A percentile compares a stretch with the other conserved stretches of the same genome.
Evolutionary conservation across 225 moss, liverwort and hornwort species (phyloP).

Genomic region (Pleurozium schreberi): DNA sequence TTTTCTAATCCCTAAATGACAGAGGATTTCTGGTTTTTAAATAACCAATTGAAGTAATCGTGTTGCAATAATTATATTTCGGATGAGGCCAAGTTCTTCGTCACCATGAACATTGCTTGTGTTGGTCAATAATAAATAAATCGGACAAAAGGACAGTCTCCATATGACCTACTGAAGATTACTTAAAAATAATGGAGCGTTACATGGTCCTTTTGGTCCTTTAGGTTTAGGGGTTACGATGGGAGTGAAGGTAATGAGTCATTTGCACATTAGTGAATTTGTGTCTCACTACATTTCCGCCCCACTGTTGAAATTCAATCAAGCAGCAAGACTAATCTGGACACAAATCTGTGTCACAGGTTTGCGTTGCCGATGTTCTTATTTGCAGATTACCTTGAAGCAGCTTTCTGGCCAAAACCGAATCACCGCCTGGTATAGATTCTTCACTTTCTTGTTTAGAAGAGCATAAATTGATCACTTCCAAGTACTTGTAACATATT

Average conservation of each 20-base stretch:
- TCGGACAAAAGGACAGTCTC: neutral
- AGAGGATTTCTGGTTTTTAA: neutral
- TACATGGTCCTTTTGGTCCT: neutral
- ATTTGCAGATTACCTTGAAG: slow-evolving; percentile 42
- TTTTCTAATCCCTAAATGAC: neutral
- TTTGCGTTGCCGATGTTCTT: slow-evolving; percentile 44
- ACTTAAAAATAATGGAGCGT: neutral
- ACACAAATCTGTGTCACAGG: slow-evolving; percentile 11
- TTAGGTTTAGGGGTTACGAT: neutral
- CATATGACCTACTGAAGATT: neutral
- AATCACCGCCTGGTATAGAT: slow-evolving; percentile 10
- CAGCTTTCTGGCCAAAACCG: slow-evolving; percentile 30
- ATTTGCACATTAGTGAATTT: neutral
- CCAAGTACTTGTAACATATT: neutral
- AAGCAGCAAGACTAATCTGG: neutral
- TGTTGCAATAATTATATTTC: neutral
- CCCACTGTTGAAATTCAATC: neutral
- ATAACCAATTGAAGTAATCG: neutral
- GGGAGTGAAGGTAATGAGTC: neutral
- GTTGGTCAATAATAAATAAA: neutral
- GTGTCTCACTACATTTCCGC: neutral
- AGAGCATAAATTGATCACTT: neutral
- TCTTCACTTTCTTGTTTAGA: neutral
- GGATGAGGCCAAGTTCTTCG: too few relatives aligned
- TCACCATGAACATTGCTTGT: neutral